Conservation (phyloP, 345 rosid species). For the Eucalyptus pauciflora region DNA sequence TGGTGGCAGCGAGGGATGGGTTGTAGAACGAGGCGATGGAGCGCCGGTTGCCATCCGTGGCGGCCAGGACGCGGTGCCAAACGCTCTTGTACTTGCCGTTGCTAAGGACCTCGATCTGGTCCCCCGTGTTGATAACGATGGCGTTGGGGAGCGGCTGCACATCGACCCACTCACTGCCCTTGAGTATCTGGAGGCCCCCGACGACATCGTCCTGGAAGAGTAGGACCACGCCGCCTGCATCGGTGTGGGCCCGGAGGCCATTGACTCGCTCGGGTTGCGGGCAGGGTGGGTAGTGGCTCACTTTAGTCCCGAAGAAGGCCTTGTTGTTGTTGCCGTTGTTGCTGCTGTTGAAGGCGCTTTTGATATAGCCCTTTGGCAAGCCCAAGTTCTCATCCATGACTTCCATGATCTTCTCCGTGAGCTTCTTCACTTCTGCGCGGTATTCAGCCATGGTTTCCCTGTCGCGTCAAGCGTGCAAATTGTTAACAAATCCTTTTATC, state of each 20-base stretch:
- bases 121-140: conserved; percentile 84
- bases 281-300: conserved; percentile 94
- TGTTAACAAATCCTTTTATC: not conserved
- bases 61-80: conserved; percentile 70
- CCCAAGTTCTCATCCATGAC: conserved; percentile 86
- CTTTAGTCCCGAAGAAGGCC: conserved; percentile 16
- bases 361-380: conserved; percentile 47
- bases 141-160: conserved; percentile 66
- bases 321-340: conserved; percentile 1
- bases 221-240: conserved; percentile 89
- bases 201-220: conserved; percentile 78
- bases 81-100: conserved; percentile 84
- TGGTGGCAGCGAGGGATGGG: conserved; percentile 66
- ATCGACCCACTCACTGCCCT: conserved; percentile 76
- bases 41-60: conserved; percentile 45
- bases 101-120: conserved; percentile 86
- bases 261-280: conserved; percentile 56
- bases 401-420: conserved; percentile 65
- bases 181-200: conserved; percentile 78
- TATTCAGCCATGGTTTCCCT: conserved; percentile 77
- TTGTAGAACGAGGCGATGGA: conserved; percentile 89
- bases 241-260: conserved; percentile 90
- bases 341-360: conserved; percentile 45
- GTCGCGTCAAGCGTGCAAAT: not conserved
- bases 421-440: conserved; percentile 58